phyloP scores from a whole-genome alignment of 495 filamentous ascomycete species.

The Aspergillus taichungensis region DNA sequence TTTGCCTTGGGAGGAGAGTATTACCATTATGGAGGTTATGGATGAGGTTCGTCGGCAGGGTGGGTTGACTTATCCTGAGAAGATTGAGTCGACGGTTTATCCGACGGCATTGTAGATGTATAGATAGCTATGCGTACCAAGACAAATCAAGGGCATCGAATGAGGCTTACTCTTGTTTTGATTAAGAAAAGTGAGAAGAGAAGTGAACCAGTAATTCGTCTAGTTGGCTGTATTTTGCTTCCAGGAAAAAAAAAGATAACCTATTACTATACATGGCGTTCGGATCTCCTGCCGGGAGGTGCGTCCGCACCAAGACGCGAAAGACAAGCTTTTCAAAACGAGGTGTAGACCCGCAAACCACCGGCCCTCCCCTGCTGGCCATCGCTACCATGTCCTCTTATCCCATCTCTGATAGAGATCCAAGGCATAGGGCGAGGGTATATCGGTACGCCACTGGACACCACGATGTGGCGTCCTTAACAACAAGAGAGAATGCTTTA shows the following conservation, averaged over 20 bases:
- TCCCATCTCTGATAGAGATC: background rate
- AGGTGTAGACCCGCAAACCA: conserved; percentile 1
- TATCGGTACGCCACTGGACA: too few relatives aligned
- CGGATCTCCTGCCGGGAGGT: conserved; percentile 5
- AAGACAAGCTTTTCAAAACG: conserved; percentile 5
- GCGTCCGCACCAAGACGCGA: conserved; percentile 9
- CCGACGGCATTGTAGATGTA: conserved; percentile 31
- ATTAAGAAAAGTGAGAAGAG: background rate
- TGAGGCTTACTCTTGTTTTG: background rate
- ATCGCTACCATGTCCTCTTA: background rate
- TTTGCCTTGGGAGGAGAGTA: conserved; percentile 71
- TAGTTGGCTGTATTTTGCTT: background rate
- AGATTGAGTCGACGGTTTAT: conserved; percentile 72
- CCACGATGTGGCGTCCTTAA: background rate
- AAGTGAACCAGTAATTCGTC: background rate
- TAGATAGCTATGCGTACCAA: conserved; percentile 1
- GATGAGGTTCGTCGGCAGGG: conserved; percentile 76
- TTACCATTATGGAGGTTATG: conserved; percentile 91
- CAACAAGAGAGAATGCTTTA: conserved; percentile 1
- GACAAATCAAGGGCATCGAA: background rate
- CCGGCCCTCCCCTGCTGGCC: background rate
- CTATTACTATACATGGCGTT: conserved; percentile 21
- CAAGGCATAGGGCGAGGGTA: too few relatives aligned
- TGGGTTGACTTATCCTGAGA: conserved; percentile 67
- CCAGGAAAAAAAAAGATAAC: conserved; percentile 4